Evolutionary conservation across 129 eudicot genomes (phyloP), one percentile per base, ranked within the genome.

Genomic region (Ambrosia artemisiifolia): DNA sequence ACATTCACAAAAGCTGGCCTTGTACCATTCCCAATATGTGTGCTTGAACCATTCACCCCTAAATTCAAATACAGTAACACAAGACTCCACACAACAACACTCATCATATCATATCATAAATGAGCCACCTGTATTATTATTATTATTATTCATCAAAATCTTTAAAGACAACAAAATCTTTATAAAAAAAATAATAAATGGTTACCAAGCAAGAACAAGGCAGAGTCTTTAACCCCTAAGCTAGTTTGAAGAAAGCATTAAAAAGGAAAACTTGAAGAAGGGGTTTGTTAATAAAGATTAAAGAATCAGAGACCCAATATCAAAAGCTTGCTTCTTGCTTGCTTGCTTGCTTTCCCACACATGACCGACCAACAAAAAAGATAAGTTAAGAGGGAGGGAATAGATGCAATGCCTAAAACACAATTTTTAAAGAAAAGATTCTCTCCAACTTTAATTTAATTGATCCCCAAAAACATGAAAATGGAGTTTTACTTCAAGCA

Each of bases 1-100:
- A 89, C 70, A 69, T 85, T 87, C 55, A 93, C 91, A 77, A 83
- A 49, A 38, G 85, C 70, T 11, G 98, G 96, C 69, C 96, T 85
- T 68, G 92, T 75, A 68, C 53, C 79, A 76, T 83, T 87, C n/a
- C n/a, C n/a, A n/a, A n/a, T n/a, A 24, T 78, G 51, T 40, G 76
- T 73, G 63, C 75, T 80, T 59, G 86, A 78, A 64, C 87, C 96
- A 68, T 79, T 65, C 43, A 74, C 73, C 72, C 86, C 95, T 47
- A 74, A 76, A 36, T 56, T 73, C 63, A 74, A 76, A 36, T 56
- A 70, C 57, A 84, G 70, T 17, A 83, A 50, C 64, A 79, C 47
- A 78, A 85, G 17, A 71, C 48, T 63, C 76, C 72, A 70, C 18
- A 70, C 76, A 51, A 63, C 67, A 78, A 63, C 60, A 17, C 72